These are phyloP conservation scores for Penicillium griseofulvum DNA, from an alignment of 2,329 filamentous ascomycete genomes.

Conservation along the genomic window DNA sequence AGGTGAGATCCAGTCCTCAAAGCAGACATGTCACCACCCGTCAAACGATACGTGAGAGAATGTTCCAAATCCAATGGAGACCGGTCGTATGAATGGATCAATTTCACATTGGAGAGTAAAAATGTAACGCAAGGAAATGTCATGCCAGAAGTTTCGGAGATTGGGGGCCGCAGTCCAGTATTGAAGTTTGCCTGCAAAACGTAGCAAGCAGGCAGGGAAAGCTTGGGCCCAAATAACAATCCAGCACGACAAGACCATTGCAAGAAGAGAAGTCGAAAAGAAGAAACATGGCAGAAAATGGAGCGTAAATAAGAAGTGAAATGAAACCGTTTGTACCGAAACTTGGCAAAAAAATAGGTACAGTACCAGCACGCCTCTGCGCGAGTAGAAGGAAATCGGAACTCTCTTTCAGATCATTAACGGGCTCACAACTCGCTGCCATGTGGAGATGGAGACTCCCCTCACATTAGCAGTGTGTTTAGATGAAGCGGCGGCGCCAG, in stretches of 20 bases:
- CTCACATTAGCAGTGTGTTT: slow-evolving; percentile 6
- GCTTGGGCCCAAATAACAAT: background rate
- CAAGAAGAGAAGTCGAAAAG: slow-evolving; percentile 12
- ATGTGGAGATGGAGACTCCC: slow-evolving; percentile 2
- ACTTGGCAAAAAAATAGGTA: slow-evolving; percentile 20
- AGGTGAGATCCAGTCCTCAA: background rate
- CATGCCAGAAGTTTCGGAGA: background rate
- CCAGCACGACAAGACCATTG: slow-evolving; percentile 2
- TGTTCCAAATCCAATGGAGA: slow-evolving; percentile 3
- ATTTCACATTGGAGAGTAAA: slow-evolving; percentile 11
- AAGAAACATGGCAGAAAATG: slow-evolving; percentile 16
- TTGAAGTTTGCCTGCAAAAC: background rate
- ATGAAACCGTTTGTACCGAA: slow-evolving; percentile 15
- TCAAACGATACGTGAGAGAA: slow-evolving; percentile 9
- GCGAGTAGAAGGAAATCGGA: slow-evolving; percentile 19
- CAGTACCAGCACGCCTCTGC: slow-evolving; percentile 25
- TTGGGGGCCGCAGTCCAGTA: background rate
- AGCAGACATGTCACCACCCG: slow-evolving; percentile 4
- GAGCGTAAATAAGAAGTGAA: slow-evolving; percentile 16
- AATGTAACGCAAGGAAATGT: slow-evolving; percentile 5
- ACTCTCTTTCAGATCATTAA: slow-evolving; percentile 13
- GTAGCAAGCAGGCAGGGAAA: background rate
- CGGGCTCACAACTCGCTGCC: slow-evolving; percentile 7
- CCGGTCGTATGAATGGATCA: slow-evolving; percentile 8
- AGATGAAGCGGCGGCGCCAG: slow-evolving; percentile 28